phyloP scores from a whole-genome alignment of 176 grass and related monocot genomes.

The Zoysia japonica region DNA sequence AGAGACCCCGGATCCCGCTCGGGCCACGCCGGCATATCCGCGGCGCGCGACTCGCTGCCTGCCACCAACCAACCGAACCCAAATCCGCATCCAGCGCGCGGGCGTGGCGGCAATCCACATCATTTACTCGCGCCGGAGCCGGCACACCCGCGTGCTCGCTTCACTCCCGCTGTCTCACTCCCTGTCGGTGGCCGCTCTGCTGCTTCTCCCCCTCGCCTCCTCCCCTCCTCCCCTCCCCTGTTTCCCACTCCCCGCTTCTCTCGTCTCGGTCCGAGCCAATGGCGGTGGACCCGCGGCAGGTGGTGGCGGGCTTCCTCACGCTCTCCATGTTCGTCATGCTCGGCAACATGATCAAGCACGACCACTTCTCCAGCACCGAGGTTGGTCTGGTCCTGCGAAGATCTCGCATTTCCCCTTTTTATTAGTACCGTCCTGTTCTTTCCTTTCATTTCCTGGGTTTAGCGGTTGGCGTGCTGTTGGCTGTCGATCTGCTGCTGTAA shows the following conservation, averaged over 20 bases:
- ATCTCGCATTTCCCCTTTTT: neutral
- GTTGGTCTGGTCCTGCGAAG: slow-evolving; percentile 12
- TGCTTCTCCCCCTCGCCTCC: neutral
- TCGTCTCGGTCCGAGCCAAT: slow-evolving; percentile 24
- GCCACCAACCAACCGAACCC: neutral
- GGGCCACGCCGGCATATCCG: neutral
- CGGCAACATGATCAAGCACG: slow-evolving; percentile 80
- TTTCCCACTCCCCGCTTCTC: neutral
- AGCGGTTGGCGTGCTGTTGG: neutral
- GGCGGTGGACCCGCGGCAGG: slow-evolving; percentile 73
- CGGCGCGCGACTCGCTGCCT: neutral
- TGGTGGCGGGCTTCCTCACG: slow-evolving; percentile 78
- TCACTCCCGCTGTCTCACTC: neutral
- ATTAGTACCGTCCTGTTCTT: neutral
- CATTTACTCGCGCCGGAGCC: slow-evolving; percentile 1
- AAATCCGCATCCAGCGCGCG: neutral
- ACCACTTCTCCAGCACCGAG: slow-evolving; percentile 64
- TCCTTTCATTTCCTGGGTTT: neutral
- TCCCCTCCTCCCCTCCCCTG: neutral
- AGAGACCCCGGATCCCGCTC: neutral
- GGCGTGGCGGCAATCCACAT: neutral
- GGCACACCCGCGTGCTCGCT: slow-evolving; percentile 7
- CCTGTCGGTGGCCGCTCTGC: slow-evolving; percentile 8
- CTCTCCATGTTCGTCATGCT: slow-evolving; percentile 92
- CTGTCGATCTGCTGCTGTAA: neutral